Evolutionary conservation across 2,329 filamentous ascomycete genomes (phyloP), one percentile per base, ranked within the genome.

Genomic region (Aspergillus tamarii): DNA sequence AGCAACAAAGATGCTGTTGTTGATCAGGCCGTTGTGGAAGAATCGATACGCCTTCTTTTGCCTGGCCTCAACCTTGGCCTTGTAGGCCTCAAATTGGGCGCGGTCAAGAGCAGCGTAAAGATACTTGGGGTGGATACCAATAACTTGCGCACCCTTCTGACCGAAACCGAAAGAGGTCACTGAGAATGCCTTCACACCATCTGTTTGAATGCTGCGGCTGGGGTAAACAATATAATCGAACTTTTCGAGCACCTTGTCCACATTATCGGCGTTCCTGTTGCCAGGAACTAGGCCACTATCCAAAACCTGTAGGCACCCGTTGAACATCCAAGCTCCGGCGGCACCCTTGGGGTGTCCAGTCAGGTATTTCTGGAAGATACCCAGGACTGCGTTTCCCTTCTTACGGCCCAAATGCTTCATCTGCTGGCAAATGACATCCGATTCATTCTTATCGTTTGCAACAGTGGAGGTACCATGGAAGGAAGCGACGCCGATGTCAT

Each of bases 401-500:
- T 90, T 91, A 73, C 95, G 92, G 69, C 95, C 95, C 59, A 99
- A 89, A 77, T 99, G 96, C 72, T 90, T 89, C 80, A 99, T 88
- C 82, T 99, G 96, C 79, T 97, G 89, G 85, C 94, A 97, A 73
- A 99, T 91, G 75, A 97, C 95, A 60, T 94, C 94, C 21, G 95
- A 98, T 80, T 99, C 95, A 81, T 99, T 99, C 89, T 98, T 98
- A 85, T 99, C 95, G 80, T 99, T 99, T 71, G 95, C 95, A 77
- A 96, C 93, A 69, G 95, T 99, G 1, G 95, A 98, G 46, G 95
- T 99, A 74, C 95, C 95, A 84, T 99, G 95, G 92, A 98, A 98
- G 16, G 95, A 98, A 19, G 95, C 94, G 67, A 99, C 93, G 71
- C 86, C 91, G 41, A 99, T 88, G 74, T 99, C 95, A 75, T 99